Conservation (phyloP, 2,329 filamentous ascomycete species). For the Amphichorda felina region DNA sequence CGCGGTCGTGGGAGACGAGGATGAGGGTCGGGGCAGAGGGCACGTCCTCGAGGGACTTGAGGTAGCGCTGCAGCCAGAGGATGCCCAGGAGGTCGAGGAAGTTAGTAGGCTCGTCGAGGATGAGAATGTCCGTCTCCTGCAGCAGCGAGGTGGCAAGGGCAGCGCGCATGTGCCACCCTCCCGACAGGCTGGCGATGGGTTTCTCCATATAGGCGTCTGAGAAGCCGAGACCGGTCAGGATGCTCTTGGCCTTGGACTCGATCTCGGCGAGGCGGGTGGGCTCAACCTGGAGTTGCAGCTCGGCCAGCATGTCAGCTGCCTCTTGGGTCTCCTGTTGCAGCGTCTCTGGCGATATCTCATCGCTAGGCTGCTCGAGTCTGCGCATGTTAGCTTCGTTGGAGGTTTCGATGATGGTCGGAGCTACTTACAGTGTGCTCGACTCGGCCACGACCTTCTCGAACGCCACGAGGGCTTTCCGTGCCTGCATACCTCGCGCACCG, state of each 20-base stretch:
- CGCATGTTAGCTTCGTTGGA: neutral
- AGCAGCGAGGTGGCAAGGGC: constrained; percentile 55
- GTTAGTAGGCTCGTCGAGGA: constrained; percentile 81
- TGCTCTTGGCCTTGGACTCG: constrained; percentile 53
- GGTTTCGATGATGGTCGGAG: neutral
- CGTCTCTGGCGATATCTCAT: constrained; percentile 41
- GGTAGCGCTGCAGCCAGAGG: constrained; percentile 70
- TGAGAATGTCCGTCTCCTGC: constrained; percentile 63
- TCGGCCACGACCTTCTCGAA: constrained; percentile 56
- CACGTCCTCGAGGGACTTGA: constrained; percentile 42
- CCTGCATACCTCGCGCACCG: constrained; percentile 61
- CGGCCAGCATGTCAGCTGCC: constrained; percentile 56
- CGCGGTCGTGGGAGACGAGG: constrained; percentile 74
- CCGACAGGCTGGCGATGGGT: constrained; percentile 55
- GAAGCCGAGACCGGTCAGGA: constrained; percentile 63
- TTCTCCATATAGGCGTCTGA: constrained; percentile 47
- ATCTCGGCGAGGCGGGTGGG: constrained; percentile 49
- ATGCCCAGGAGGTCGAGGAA: constrained; percentile 76
- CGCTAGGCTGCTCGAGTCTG: constrained; percentile 37
- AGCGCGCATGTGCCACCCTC: constrained; percentile 65
- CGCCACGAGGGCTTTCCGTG: constrained; percentile 60
- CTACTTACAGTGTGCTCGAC: constrained; percentile 34
- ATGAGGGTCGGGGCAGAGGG: constrained; percentile 54
- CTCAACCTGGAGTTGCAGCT: constrained; percentile 57
- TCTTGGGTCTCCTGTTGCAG: constrained; percentile 56